Percentiles rank a stretch among this genome's conserved stretches.
Evolutionary conservation across 305 asterid genomes (phyloP).

Genomic region (Solanum hybrid): DNA sequence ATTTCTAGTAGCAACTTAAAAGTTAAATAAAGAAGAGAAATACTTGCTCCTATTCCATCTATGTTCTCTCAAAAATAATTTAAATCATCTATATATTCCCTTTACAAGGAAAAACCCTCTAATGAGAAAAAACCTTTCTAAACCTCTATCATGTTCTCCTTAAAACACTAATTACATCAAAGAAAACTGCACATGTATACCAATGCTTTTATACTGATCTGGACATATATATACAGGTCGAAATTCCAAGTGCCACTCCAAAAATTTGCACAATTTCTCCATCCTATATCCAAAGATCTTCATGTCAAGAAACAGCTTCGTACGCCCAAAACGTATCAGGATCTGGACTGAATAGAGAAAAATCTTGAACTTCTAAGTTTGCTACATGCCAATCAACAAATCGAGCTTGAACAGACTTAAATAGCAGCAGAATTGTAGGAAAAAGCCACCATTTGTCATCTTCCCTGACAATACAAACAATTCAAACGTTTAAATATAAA

Average conservation of each 20-base stretch:
- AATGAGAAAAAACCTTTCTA: not conserved
- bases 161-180: constrained; percentile 5
- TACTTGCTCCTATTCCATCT: not conserved
- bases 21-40: not conserved
- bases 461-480: constrained; percentile 47
- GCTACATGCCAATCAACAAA: constrained; percentile 90
- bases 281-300: not conserved
- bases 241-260: not conserved
- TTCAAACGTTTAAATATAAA: not conserved
- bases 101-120: not conserved
- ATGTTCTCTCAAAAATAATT: not conserved
- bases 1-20: not conserved
- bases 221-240: constrained; percentile 21
- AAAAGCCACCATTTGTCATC: constrained; percentile 86
- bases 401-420: constrained; percentile 77
- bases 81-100: constrained; percentile 1
- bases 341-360: constrained; percentile 76
- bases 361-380: constrained; percentile 73
- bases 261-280: constrained; percentile 1
- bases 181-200: constrained; percentile 24
- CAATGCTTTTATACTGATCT: constrained; percentile 21
- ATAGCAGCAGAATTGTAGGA: constrained; percentile 65
- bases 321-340: constrained; percentile 95
- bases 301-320: constrained; percentile 52
- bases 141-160: not conserved